Evolutionary conservation across 2,329 filamentous ascomycete genomes (phyloP).

Genomic region (Madurella mycetomatis): DNA sequence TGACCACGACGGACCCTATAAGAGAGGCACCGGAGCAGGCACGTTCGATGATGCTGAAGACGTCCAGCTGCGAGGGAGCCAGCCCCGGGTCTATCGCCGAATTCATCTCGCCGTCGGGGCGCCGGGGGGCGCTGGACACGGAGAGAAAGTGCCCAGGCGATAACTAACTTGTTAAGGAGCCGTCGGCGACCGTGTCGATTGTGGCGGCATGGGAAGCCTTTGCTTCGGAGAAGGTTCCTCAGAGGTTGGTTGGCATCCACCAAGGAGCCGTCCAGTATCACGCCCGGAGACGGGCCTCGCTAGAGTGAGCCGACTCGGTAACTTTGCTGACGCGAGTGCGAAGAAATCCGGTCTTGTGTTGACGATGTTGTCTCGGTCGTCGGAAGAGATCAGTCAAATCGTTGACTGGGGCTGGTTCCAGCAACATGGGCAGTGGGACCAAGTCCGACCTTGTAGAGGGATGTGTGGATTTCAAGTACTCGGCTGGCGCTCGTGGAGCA

Average conservation of each 20-base stretch:
- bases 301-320: too few species aligned
- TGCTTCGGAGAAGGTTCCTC: background rate
- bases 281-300: too few species aligned
- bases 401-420: background rate
- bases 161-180: background rate
- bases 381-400: background rate
- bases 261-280: too few species aligned
- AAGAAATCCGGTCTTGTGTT: too few species aligned
- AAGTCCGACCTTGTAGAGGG: conserved; percentile 13
- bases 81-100: conserved; percentile 4
- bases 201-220: background rate
- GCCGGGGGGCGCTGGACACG: conserved; percentile 2
- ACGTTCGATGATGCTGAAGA: conserved; percentile 61
- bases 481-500: background rate
- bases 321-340: too few species aligned
- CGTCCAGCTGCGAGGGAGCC: conserved; percentile 25
- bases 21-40: conserved; percentile 67
- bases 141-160: too few species aligned
- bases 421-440: conserved; percentile 5
- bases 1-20: conserved; percentile 65
- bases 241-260: too few species aligned
- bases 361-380: background rate
- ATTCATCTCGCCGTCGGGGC: conserved; percentile 11
- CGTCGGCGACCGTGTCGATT: background rate
- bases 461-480: conserved; percentile 20